A percentile compares a stretch with the other conserved stretches of the same genome.
Conservation (phyloP, 257 asterid species). For the Echites panduratus region DNA sequence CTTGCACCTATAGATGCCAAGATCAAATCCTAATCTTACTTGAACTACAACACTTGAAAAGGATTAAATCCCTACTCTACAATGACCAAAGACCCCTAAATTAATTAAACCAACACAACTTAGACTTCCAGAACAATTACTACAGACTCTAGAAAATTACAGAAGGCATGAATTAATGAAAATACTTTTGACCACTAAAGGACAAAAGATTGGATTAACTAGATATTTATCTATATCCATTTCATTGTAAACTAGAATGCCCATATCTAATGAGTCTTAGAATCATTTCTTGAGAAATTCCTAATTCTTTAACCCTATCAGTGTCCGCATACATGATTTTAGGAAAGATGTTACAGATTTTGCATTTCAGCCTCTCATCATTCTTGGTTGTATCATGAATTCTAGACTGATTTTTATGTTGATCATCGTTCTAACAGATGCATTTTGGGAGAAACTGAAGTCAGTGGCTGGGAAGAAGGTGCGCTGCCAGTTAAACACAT, state of each 20-base stretch:
- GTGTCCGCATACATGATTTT: background rate
- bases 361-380: background rate
- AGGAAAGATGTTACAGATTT: background rate
- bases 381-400: background rate
- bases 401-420: background rate
- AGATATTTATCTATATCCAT: too few species aligned
- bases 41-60: background rate
- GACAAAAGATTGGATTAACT: background rate
- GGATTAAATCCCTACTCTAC: background rate
- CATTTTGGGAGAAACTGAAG: slow-evolving; percentile 9
- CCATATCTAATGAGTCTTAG: background rate
- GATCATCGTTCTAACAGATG: background rate
- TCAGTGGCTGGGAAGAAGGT: slow-evolving; percentile 12
- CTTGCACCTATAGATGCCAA: background rate
- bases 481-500: background rate
- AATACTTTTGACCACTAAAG: background rate
- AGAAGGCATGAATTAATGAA: background rate
- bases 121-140: background rate
- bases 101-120: background rate
- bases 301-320: background rate
- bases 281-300: background rate
- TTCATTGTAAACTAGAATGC: background rate
- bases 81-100: background rate
- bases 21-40: background rate
- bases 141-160: background rate